phyloP scores from a whole-genome alignment of 768 basidiomycete genomes.

The Phanerochaete carnosa region DNA sequence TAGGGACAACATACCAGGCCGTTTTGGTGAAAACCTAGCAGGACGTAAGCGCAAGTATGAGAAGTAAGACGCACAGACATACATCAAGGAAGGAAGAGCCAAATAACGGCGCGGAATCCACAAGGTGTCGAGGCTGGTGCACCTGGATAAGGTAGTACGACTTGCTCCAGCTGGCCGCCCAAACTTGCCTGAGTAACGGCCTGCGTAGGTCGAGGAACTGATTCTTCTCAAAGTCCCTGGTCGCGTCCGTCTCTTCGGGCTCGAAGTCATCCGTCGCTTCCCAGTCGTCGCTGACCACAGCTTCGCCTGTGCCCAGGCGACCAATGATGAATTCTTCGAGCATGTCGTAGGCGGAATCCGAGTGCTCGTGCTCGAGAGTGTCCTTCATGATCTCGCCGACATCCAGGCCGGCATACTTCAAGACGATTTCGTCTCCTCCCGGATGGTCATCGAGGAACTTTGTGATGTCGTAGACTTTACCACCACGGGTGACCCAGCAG shows the following conservation, averaged over 20 bases:
- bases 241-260: slow-evolving; percentile 84
- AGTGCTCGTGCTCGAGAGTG: slow-evolving; percentile 79
- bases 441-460: slow-evolving; percentile 85
- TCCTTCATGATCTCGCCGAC: slow-evolving; percentile 81
- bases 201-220: slow-evolving; percentile 88
- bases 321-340: slow-evolving; percentile 86
- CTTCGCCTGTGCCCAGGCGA: slow-evolving; percentile 70
- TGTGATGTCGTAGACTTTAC: slow-evolving; percentile 90
- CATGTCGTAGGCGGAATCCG: slow-evolving; percentile 89
- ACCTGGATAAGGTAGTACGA: slow-evolving; percentile 95
- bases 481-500: slow-evolving; percentile 80
- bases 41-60: background rate
- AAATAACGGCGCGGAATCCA: slow-evolving; percentile 84
- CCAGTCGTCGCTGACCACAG: slow-evolving; percentile 84
- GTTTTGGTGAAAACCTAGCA: slow-evolving; percentile 76
- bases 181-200: slow-evolving; percentile 84
- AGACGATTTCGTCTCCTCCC: slow-evolving; percentile 89
- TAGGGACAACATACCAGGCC: slow-evolving; percentile 90
- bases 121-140: slow-evolving; percentile 90
- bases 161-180: slow-evolving; percentile 89
- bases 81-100: slow-evolving; percentile 81
- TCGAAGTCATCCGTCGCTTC: slow-evolving; percentile 87
- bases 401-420: slow-evolving; percentile 81
- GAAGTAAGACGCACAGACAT: slow-evolving; percentile 12
- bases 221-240: slow-evolving; percentile 81